phyloP scores from a whole-genome alignment of 768 basidiomycete genomes.

The Macrolepiota albuminosa region DNA sequence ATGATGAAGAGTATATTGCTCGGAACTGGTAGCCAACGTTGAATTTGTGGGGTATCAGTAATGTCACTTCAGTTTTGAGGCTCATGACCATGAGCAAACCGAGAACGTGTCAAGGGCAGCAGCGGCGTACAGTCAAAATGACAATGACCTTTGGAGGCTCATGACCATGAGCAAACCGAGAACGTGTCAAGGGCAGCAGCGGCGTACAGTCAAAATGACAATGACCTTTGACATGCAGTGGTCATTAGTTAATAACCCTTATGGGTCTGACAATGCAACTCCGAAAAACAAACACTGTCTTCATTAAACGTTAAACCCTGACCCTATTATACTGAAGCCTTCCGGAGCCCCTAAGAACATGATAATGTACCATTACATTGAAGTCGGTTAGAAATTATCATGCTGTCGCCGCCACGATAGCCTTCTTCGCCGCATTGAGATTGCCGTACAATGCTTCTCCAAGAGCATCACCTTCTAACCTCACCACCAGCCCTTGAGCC shows the following conservation, averaged over 20 bases:
- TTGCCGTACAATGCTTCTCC: constrained; percentile 38
- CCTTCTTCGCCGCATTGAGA: constrained; percentile 17
- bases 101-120: background rate
- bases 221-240: background rate
- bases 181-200: background rate
- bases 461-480: constrained; percentile 38
- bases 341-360: background rate
- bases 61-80: background rate
- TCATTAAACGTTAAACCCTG: background rate
- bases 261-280: background rate
- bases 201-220: background rate
- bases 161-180: background rate
- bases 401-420: background rate
- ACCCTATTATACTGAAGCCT: background rate
- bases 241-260: background rate
- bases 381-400: constrained; percentile 1
- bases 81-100: background rate
- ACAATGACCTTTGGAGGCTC: background rate
- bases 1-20: background rate
- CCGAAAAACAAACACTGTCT: background rate
- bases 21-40: background rate
- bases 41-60: background rate
- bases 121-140: background rate
- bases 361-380: background rate
- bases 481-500: constrained; percentile 48